Conservation (phyloP, 2,329 filamentous ascomycete genomes). For the Ceratocystis colombiana region DNA sequence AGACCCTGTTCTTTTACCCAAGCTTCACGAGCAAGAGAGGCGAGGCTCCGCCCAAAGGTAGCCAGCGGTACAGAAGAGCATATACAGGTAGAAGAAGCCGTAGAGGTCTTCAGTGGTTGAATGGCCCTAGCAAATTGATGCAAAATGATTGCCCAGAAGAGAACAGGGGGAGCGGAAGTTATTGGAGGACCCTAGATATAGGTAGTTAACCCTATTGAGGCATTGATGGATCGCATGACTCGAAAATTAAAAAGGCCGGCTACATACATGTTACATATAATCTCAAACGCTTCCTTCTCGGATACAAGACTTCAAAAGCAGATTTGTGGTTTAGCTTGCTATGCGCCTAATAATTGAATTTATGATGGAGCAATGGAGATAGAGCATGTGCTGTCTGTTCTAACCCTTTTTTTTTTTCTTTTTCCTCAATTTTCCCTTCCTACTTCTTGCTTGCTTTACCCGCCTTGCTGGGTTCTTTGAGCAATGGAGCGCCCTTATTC, state of each 20-base stretch:
- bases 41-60: neutral
- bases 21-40: neutral
- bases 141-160: neutral
- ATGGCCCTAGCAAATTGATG: neutral
- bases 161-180: neutral
- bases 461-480: conserved; percentile 1
- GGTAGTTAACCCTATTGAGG: neutral
- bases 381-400: neutral
- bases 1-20: neutral
- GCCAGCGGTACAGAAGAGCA: neutral
- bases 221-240: neutral
- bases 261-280: conserved; percentile 1
- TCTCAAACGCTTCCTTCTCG: conserved; percentile 8
- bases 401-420: neutral
- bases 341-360: neutral
- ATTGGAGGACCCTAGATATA: neutral
- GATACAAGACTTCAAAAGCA: neutral
- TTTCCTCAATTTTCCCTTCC: neutral
- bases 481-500: conserved; percentile 8
- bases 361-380: neutral
- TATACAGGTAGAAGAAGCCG: neutral
- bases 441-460: neutral
- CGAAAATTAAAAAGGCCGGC: conserved; percentile 12
- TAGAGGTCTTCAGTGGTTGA: neutral
- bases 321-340: too few relatives aligned